Evolutionary conservation across 2,329 filamentous ascomycete genomes (phyloP), one percentile per base, ranked within the genome.

Genomic region (Trichoderma aggressivum): DNA sequence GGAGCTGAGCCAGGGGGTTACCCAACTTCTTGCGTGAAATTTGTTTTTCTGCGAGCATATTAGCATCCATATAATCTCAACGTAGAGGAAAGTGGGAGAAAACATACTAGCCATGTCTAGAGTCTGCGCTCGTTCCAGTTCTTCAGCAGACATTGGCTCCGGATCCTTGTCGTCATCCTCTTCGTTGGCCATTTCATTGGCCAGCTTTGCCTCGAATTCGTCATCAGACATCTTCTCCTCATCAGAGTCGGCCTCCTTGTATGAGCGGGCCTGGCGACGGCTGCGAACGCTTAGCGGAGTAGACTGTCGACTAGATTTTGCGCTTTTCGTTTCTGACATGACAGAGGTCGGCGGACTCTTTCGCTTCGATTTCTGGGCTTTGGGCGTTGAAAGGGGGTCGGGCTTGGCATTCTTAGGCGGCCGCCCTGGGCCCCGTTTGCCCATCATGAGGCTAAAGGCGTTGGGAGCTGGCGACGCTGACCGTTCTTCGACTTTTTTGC

Each of bases 1-100:
- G 92, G 4, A 97, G 88, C 79, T 99, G 96, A 86, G 97, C 94
- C 24, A 98, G 83, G 0, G 94, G 92, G 75, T 99, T 99, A 60
- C 96, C 94, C 1, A 98, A 86, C 77, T 97, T 98, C 83, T 98
- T 98, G 56, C 89, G 88, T 4, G 90, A 86, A n/a, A 98, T 93
- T 79, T 98, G 93, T 69, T 92, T 91, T 79, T 95, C 90, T 90
- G 77, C 14, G 21, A 5, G 16, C 73, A 77, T 84, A 80, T 73
- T 63, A 63, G 65, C 58, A n/a, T 3, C n/a, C 58, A 1, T 18
- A 10, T 11, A n/a, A 5, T 8, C 32, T 2, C 12, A 1, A 7
- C 2, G 1, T 11, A 3, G 5, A 50, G 10, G 5, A 24, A 12
- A 21, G 24, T 5, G 30, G n/a, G 10, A 56, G 11, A 43, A 24